Conservation (phyloP, 371 early-diverging fungal species). For the Phascolomyces articulosus region DNA sequence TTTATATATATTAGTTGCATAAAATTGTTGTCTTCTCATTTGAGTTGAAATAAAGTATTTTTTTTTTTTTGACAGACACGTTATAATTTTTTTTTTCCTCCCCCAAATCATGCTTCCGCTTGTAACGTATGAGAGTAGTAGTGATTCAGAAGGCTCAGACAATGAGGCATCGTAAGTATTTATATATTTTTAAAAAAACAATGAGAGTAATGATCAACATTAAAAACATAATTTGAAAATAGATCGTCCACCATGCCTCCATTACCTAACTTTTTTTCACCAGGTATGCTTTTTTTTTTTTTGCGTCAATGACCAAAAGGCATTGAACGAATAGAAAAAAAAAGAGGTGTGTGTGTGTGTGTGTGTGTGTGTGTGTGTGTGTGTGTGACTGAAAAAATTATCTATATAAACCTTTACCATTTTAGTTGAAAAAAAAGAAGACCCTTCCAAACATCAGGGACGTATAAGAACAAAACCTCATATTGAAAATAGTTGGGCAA, state of each 20-base stretch:
- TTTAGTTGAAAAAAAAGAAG: background rate
- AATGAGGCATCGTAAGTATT: no score
- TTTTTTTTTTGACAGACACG: no score
- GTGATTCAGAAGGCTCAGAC: background rate
- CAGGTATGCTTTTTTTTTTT: no score
- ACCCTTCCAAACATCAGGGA: slow-evolving; percentile 25
- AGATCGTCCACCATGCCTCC: slow-evolving; percentile 6
- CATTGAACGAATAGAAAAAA: background rate
- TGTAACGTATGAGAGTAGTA: background rate
- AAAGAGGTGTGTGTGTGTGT: background rate
- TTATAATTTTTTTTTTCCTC: no score
- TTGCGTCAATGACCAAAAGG: no score
- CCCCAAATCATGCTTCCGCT: background rate
- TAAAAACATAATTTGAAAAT: no score
- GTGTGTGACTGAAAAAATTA: no score
- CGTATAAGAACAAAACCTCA: slow-evolving; percentile 32
- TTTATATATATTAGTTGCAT: no score
- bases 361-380: background rate
- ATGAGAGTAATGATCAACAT: no score
- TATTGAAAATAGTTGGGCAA: slow-evolving; percentile 40
- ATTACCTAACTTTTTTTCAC: slow-evolving; percentile 16
- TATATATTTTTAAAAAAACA: no score
- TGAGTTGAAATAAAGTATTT: no score
- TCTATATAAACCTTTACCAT: background rate
- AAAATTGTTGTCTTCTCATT: no score